These are phyloP conservation scores for Talaromyces sp. DNA, from an alignment of 2,329 filamentous ascomycete species.

Conservation along the genomic window DNA sequence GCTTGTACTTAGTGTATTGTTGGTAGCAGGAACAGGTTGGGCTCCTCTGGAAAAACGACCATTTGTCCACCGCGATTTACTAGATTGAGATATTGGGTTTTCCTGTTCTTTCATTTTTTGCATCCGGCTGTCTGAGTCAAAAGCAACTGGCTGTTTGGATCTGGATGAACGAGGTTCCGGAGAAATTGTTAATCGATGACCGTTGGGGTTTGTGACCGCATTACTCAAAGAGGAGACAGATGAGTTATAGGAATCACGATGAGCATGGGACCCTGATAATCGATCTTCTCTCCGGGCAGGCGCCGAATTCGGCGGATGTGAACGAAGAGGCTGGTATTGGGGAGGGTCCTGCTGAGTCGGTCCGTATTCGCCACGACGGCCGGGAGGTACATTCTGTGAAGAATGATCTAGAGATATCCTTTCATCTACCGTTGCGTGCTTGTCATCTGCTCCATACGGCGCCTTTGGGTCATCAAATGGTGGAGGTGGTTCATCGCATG, in stretches of 20 bases:
- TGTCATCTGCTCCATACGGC: slow-evolving; percentile 6
- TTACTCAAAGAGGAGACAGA: not conserved
- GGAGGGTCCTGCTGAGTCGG: not conserved
- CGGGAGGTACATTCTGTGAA: not conserved
- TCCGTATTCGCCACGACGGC: not conserved
- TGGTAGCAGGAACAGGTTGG: not conserved
- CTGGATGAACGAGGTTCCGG: not conserved
- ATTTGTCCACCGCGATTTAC: not conserved
- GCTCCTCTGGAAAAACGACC: not conserved
- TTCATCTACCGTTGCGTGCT: not conserved
- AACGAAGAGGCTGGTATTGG: slow-evolving; percentile 1
- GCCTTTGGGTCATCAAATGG: slow-evolving; percentile 5
- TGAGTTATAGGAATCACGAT: not conserved
- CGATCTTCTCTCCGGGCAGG: not conserved
- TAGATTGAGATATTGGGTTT: not conserved
- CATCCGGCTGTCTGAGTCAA: not conserved
- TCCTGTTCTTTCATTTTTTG: not conserved
- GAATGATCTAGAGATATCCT: not conserved
- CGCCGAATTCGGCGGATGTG: not conserved
- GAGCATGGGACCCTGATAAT: not conserved
- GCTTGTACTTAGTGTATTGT: not conserved
- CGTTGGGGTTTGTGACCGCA: not conserved
- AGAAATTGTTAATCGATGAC: not conserved
- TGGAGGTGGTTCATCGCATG: slow-evolving; percentile 9
- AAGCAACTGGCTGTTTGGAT: not conserved